Evolutionary conservation across 2,329 filamentous ascomycete genomes (phyloP).

Genomic region (Aspergillus intermedius): DNA sequence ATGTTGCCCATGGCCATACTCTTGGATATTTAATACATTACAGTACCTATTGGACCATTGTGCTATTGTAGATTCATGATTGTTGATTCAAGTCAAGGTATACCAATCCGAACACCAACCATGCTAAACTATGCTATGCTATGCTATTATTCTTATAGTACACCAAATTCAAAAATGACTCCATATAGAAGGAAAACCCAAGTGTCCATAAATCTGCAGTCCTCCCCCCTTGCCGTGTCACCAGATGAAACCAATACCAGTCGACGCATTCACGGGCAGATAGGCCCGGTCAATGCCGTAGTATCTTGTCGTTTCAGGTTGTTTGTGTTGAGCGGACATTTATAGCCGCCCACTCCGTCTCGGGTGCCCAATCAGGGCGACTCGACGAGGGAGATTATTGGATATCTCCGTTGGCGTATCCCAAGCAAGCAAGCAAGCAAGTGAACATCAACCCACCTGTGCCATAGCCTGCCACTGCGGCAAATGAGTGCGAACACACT

Average conservation of each 20-base stretch:
- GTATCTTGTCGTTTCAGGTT: too few relatives aligned
- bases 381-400: background rate
- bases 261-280: too few relatives aligned
- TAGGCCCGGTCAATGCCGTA: too few relatives aligned
- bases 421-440: background rate
- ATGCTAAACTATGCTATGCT: background rate
- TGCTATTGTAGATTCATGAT: background rate
- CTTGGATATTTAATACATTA: background rate
- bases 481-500: constrained; percentile 24
- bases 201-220: background rate
- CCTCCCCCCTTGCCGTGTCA: background rate
- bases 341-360: too few relatives aligned
- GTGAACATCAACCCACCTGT: constrained; percentile 1
- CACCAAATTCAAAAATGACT: background rate
- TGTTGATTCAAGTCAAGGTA: background rate
- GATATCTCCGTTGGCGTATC: background rate
- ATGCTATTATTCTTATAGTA: background rate
- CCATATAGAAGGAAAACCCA: background rate
- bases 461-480: constrained; percentile 9
- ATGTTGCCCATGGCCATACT: background rate
- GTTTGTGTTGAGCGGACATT: too few relatives aligned
- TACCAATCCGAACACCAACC: background rate
- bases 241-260: background rate
- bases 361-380: background rate
- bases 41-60: background rate